Evolutionary conservation across 495 filamentous ascomycete species (phyloP).

Genomic region (Massariosphaeria phaeospora): DNA sequence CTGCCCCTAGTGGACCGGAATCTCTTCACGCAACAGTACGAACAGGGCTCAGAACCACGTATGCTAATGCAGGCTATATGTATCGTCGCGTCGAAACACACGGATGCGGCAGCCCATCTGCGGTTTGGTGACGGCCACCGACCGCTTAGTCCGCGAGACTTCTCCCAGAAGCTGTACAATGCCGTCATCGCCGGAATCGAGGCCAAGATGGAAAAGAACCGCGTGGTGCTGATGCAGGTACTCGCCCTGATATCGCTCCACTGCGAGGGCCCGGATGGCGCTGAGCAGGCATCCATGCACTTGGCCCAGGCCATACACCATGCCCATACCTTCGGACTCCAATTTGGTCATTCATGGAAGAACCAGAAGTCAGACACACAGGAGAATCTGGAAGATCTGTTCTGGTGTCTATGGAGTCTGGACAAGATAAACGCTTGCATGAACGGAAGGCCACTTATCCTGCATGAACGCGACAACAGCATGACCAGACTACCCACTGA

Average conservation of each 20-base stretch:
- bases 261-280: slow-evolving; percentile 44
- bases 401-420: slow-evolving; percentile 64
- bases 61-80: slow-evolving; percentile 39
- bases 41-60: slow-evolving; percentile 26
- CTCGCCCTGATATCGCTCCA: slow-evolving; percentile 46
- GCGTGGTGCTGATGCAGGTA: slow-evolving; percentile 40
- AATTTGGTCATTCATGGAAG: slow-evolving; percentile 48
- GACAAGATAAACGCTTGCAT: slow-evolving; percentile 62
- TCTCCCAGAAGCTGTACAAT: slow-evolving; percentile 36
- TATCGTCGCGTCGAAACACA: slow-evolving; percentile 39
- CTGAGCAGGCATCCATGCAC: slow-evolving; percentile 42
- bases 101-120: slow-evolving; percentile 32
- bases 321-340: slow-evolving; percentile 61
- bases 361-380: slow-evolving; percentile 29
- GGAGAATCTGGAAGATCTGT: slow-evolving; percentile 49
- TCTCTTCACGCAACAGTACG: slow-evolving; percentile 29
- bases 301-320: slow-evolving; percentile 49
- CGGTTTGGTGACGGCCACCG: slow-evolving; percentile 24
- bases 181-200: slow-evolving; percentile 35
- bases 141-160: slow-evolving; percentile 34
- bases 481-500: slow-evolving; percentile 32
- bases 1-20: slow-evolving; percentile 37
- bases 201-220: slow-evolving; percentile 35
- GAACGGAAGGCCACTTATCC: slow-evolving; percentile 58
- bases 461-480: slow-evolving; percentile 62